Evolutionary conservation across 306 rosid genomes (phyloP), one percentile per base, ranked within the genome.

Genomic region (Luffa aegyptiaca): DNA sequence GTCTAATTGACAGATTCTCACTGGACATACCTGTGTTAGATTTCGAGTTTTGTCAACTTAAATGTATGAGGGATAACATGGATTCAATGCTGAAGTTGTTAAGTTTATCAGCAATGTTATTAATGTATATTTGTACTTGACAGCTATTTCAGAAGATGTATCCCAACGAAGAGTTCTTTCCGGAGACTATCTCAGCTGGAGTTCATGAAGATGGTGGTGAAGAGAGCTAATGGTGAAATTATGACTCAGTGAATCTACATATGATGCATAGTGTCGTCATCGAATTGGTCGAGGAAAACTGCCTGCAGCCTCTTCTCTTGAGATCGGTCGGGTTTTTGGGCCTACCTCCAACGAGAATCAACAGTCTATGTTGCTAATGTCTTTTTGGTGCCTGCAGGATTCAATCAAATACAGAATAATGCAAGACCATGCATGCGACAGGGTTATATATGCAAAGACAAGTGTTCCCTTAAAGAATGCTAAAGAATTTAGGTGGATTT

Each of bases 91-190:
- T 26, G 49, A 45, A 70, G 35, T 1, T 8, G 63, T 70, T 44
- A 37, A 20, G 21, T 70, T 11, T 2, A 16, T 36, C 44, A 65
- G 11, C 31, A 21, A 17, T 49, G 46, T 55, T 63, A 42, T 63
- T 74, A 26, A 26, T 26, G 31, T 52, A 37, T 80, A 36, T 39
- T 55, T 76, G 68, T 81, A 16, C 49, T 61, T 36, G 48, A 71
- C 81, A 87, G 88, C 53, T 84, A 13, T 87, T 84, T 73, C 80
- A 69, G 20, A 81, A 87, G 71, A 78, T 87, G 88, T 84, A 84
- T 79, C 85, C 88, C 6, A 56, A 79, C 3, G 90, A 75, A 63
- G 88, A 70, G 70, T 79, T 87, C 80, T 87, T 87, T 59, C 82
- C 81, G 1, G 80, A 84, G 85, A 79, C 78, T n/a, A 41, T 86